Conservation (phyloP, 257 asterid genomes). For the Salvia hispanica region DNA sequence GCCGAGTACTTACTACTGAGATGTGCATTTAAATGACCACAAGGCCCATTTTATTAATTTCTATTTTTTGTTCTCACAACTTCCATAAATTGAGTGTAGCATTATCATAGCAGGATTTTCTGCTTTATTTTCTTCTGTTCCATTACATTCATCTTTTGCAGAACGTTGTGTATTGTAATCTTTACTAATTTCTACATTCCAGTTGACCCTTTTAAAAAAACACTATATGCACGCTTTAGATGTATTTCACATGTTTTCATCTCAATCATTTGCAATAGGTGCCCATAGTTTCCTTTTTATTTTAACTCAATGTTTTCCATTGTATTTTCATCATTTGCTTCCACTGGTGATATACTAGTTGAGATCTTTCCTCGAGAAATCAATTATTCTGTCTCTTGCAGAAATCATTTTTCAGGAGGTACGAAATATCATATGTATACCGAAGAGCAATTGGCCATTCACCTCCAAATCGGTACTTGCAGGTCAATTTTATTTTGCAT, state of each 20-base stretch:
- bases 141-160: slow-evolving; percentile 2
- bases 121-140: slow-evolving; percentile 4
- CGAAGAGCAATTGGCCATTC: slow-evolving; percentile 94
- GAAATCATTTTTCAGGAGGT: slow-evolving; percentile 81
- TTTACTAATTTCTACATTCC: background rate
- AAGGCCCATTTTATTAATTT: background rate
- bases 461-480: slow-evolving; percentile 93
- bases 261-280: background rate
- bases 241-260: slow-evolving; percentile 16
- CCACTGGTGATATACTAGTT: slow-evolving; percentile 7
- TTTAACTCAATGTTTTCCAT: background rate
- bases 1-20: slow-evolving; percentile 7
- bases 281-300: slow-evolving; percentile 7
- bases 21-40: slow-evolving; percentile 4
- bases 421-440: slow-evolving; percentile 82
- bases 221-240: slow-evolving; percentile 1
- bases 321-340: slow-evolving; percentile 11
- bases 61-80: slow-evolving; percentile 1
- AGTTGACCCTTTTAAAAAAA: background rate
- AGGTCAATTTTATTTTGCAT: slow-evolving; percentile 53
- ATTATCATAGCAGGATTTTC: slow-evolving; percentile 13
- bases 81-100: background rate
- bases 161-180: slow-evolving; percentile 3
- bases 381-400: slow-evolving; percentile 42
- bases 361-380: slow-evolving; percentile 14